Base-by-base conservation (phyloP, 1,284 basidiomycete species). In the Malassezia arunalokei region DNA sequence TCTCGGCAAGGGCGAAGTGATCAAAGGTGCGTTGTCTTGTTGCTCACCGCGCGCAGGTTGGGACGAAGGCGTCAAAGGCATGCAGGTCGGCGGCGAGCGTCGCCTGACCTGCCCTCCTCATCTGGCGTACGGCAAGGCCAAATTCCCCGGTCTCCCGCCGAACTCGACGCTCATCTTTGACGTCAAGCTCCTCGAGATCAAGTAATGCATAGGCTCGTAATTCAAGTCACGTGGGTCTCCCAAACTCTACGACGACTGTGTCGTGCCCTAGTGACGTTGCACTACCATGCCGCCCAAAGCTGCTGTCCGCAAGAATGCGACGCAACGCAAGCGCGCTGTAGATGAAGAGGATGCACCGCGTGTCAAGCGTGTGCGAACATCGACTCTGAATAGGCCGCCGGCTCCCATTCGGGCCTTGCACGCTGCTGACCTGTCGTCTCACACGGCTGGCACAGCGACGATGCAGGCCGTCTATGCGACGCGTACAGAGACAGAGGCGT, bases 51-150 rank as follows among this genome's bases (percentile, higher is more conserved):
- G 43, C 9, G n/a, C 41, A 55, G 62, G 66, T 33, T 94, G 89
- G 91, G 90, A 94, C 66, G 78, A 87, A 65, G 91, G 91, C 49
- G 79, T 96, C 54, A 82, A 78, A 51, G 92, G 91, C 44, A 94
- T 96, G 89, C 82, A 84, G 63, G 82, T 85, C 43, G 90, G 87
- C 48, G 87, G 88, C 37, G 90, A 95, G 76, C 83, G 91, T 51
- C 76, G 83, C 56, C 78, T 96, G 60, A 83, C 81, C 43, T 80
- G 91, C 56, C 87, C 89, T 60, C 59, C 78, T 50, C 66, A 74
- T 40, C 68, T 78, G 50, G 79, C 78, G 1, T 80, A 80, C 70
- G 79, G 78, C 32, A 74, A 69, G 60, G 76, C 78, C 62, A 76
- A 76, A 51, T 75, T 76, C 28, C 65, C 65, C 9, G 77, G 77